Evolutionary conservation across 352 stramenopile genomes (phyloP), one percentile per base, ranked within the genome.

Genomic region (Globisporangium takayamanum): DNA sequence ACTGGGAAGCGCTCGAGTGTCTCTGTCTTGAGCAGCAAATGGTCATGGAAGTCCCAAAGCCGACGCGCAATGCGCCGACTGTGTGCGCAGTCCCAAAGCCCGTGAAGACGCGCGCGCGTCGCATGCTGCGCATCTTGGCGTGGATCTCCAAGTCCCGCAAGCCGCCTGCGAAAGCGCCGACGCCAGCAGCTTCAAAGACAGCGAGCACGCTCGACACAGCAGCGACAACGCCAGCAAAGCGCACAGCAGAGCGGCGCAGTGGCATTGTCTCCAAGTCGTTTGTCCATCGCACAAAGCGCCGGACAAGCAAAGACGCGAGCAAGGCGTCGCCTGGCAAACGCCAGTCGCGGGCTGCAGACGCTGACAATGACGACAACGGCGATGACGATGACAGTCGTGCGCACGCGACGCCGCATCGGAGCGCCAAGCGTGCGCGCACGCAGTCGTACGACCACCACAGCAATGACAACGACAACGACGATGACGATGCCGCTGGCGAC

Each of bases 1-100:
- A 87, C 58, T 94, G 84, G 84, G 81, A 92, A 57, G 74, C 82
- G 12, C 63, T 94, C 0, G 78, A 94, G 55, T 91, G 84, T 44
- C 60, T 92, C 0, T 92, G 80, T 50, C 64, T 92, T 3, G 84
- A 94, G 59, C 65, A 85, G 45, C 33, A 39, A 39, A 87, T 94
- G 79, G 70, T 85, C 18, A 90, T 89, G 77, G 82, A 92, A 62
- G 77, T 92, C 12, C 60, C 68, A 33, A 76, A 74, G 18, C 78
- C 78, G 11, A 65, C 65, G 15, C 72, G 60, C 28, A 86, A 89
- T 47, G 80, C 78, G 18, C 74, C 78, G 14, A 53, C 60, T 0
- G 80, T 92, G 12, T 78, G 78, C 55, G 66, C 78, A 54, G 72
- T 90, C 15, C 83, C 83, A 15, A 76, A 88, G 26, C 83, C 83